Base-by-base conservation (phyloP, 441 rosid genomes). In the Macaranga tanarius region DNA sequence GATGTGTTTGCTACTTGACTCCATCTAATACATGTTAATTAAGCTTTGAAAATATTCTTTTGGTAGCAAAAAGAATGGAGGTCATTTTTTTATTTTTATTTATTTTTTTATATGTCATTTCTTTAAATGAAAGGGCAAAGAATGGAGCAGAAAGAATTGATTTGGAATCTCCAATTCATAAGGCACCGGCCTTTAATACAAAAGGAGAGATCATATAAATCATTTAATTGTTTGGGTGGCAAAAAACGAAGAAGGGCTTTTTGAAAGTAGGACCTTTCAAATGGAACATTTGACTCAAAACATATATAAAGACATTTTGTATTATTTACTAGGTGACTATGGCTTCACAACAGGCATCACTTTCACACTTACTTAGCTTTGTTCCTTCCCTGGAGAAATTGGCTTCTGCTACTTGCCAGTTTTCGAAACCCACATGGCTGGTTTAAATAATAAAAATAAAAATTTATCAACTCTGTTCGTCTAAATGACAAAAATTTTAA, bases 221-320 rank as follows among this genome's bases (percentile, higher is more conserved):
- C 31, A 19, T 50, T 25, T 67, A 65, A 81, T 38, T 81, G 79
- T 78, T 62, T 79, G 70, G 80, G 77, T 73, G 83, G 73, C 73
- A 76, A 79, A 79, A 84, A 82, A 79, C 84, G 92, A 88, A 83
- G 83, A 66, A 80, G 75, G 57, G 78, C 85, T 80, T 86, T 87
- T 65, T 10, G 38, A 70, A 67, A 56, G 73, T 42, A 83, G 84
- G 86, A 75, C 69, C 81, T 76, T 73, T 44, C 38, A 19, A 62
- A 54, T 68, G 74, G 73, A 73, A 73, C 26, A 28, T 79, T 85
- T 84, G 90, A 81, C 87, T 69, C 16, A 0, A 38, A 16, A 12
- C 38, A 34, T 13, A 12, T 1, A 13, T 0, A 48, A 13, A 48
- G 19, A 48, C 17, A 48, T 16, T 48, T 48, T 48, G 19, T 11